A percentile compares a stretch with the other conserved stretches of the same genome.
Conservation (phyloP, 192 early-diverging fungal genomes). For the Coemansia sp. region DNA sequence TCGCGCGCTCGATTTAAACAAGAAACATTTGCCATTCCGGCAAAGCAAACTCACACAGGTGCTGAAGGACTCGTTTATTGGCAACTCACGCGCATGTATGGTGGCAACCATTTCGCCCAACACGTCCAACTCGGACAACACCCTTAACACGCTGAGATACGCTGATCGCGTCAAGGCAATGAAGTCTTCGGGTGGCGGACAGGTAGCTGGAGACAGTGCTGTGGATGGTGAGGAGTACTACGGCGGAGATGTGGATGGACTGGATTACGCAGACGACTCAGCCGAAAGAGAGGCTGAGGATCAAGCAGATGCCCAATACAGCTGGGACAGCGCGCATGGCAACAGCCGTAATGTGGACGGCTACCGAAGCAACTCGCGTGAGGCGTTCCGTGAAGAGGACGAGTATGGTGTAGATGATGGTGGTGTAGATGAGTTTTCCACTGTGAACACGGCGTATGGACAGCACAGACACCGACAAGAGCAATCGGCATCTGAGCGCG, state of each 20-base stretch:
- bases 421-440: slow-evolving; percentile 31
- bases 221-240: slow-evolving; percentile 45
- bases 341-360: neutral
- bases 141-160: slow-evolving; percentile 95
- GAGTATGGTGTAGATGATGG: slow-evolving; percentile 20
- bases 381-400: slow-evolving; percentile 39
- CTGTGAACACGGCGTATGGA: slow-evolving; percentile 11
- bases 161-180: slow-evolving; percentile 75
- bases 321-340: neutral
- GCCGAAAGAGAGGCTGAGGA: slow-evolving; percentile 29
- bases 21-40: slow-evolving; percentile 94
- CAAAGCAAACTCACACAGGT: slow-evolving; percentile 97
- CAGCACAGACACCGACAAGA: slow-evolving; percentile 12
- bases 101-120: slow-evolving; percentile 97
- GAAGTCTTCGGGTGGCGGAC: slow-evolving; percentile 34
- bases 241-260: slow-evolving; percentile 22
- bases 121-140: slow-evolving; percentile 92
- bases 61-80: slow-evolving; percentile 96
- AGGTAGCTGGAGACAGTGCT: slow-evolving; percentile 38
- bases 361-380: slow-evolving; percentile 20
- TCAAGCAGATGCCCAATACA: slow-evolving; percentile 8
- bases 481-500: slow-evolving; percentile 12
- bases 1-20: slow-evolving; percentile 91
- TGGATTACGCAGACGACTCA: slow-evolving; percentile 53
- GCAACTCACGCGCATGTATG: slow-evolving; percentile 98